A percentile compares a stretch with the other conserved stretches of the same genome.
Conservation (phyloP, 2,329 filamentous ascomycete species). For the Phyllosticta citribraziliensis region DNA sequence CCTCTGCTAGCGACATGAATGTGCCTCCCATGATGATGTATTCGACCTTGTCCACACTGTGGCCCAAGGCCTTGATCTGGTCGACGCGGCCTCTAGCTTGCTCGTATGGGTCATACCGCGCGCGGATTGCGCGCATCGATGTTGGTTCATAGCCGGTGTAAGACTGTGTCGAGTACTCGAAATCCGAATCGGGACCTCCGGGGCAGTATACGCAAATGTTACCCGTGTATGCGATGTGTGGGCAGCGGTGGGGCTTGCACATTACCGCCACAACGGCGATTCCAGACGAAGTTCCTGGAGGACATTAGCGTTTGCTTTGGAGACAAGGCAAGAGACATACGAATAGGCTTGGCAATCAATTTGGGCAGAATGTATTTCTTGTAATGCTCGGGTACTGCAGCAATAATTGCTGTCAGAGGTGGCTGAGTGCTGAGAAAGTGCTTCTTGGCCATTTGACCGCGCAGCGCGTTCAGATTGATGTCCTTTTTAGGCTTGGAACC, state of each 20-base stretch:
- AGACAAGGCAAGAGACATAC: slow-evolving; percentile 37
- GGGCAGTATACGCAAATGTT: slow-evolving; percentile 99
- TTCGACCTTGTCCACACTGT: slow-evolving; percentile 97
- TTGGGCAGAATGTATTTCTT: slow-evolving; percentile 98
- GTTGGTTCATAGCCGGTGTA: slow-evolving; percentile 98
- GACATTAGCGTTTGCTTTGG: slow-evolving; percentile 9
- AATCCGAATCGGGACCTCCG: slow-evolving; percentile 93
- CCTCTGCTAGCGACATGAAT: slow-evolving; percentile 89
- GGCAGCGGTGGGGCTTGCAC: slow-evolving; percentile 97
- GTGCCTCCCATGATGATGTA: slow-evolving; percentile 99
- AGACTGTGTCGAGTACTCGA: slow-evolving; percentile 97
- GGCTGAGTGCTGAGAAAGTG: slow-evolving; percentile 81
- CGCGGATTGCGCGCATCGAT: slow-evolving; percentile 94
- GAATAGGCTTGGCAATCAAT: slow-evolving; percentile 91
- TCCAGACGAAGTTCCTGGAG: slow-evolving; percentile 77
- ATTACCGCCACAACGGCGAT: slow-evolving; percentile 98
- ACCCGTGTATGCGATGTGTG: slow-evolving; percentile 95
- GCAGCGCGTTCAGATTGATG: slow-evolving; percentile 83
- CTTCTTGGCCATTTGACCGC: slow-evolving; percentile 84
- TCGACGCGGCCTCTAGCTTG: slow-evolving; percentile 93
- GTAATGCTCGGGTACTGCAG: slow-evolving; percentile 97
- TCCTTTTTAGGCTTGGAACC: slow-evolving; percentile 66
- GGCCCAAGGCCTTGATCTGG: slow-evolving; percentile 88
- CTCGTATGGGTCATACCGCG: slow-evolving; percentile 94
- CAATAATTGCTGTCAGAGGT: slow-evolving; percentile 91